A percentile compares a stretch with the other conserved stretches of the same genome.
Conservation (phyloP, 2,329 filamentous ascomycete genomes). For the Fusarium humuli region DNA sequence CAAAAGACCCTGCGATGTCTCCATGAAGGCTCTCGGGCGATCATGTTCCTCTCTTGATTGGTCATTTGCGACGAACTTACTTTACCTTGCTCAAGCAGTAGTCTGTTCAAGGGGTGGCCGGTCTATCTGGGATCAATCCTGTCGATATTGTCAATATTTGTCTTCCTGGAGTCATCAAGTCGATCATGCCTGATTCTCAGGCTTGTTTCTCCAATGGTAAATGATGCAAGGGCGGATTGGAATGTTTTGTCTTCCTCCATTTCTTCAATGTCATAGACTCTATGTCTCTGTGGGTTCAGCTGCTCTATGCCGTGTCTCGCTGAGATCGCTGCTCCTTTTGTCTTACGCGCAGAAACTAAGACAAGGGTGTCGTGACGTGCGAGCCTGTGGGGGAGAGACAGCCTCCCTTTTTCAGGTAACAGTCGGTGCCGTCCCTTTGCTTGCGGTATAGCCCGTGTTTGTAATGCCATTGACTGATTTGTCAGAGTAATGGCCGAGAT, state of each 20-base stretch:
- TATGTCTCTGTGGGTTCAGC: not conserved
- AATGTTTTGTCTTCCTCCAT: not conserved
- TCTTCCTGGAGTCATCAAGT: fast-evolving
- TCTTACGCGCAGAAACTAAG: not conserved
- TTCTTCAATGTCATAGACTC: not conserved
- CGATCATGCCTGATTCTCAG: not conserved
- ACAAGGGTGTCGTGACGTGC: not conserved
- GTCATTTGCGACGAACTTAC: not conserved
- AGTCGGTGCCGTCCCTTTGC: too few species aligned
- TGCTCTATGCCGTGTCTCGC: not conserved
- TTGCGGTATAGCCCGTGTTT: too few species aligned
- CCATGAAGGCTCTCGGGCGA: not conserved
- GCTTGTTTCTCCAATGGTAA: fast-evolving
- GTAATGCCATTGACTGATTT: too few species aligned
- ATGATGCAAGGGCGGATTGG: not conserved
- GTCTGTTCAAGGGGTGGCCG: fast-evolving
- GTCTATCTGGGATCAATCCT: too few species aligned
- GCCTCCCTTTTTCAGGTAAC: too few species aligned
- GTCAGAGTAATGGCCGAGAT: too few species aligned
- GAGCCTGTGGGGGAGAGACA: not conserved
- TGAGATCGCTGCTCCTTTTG: not conserved
- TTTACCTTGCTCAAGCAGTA: not conserved
- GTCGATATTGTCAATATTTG: not conserved
- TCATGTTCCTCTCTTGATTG: not conserved
- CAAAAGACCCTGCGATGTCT: not conserved